A percentile compares a stretch with the other conserved stretches of the same genome.
phyloP scores from a whole-genome alignment of 305 asterid species.

The Ilex paraguariensis region DNA sequence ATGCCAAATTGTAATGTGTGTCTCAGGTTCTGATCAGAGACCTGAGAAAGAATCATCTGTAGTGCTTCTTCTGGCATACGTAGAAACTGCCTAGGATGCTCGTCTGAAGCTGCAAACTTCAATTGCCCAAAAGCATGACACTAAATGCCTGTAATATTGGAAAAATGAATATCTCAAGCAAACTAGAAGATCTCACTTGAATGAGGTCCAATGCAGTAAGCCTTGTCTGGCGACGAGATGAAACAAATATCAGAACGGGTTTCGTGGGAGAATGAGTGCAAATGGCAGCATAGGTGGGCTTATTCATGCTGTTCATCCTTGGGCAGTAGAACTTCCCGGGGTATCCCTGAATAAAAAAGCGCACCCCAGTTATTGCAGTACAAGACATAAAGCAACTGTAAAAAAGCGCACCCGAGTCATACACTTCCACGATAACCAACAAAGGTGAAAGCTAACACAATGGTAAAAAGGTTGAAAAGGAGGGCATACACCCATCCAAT shows the following conservation, averaged over 20 bases:
- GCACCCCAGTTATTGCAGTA: no score
- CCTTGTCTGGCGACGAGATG: constrained; percentile 99
- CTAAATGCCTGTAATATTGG: neutral
- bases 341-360: constrained; percentile 65
- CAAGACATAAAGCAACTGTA: no score
- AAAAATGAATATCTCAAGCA: neutral
- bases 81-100: constrained; percentile 83
- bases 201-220: constrained; percentile 97
- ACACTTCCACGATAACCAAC: no score
- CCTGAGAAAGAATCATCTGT: constrained; percentile 94
- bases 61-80: constrained; percentile 91
- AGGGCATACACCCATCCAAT: no score
- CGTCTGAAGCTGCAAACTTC: constrained; percentile 98
- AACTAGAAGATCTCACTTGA: constrained; percentile 51
- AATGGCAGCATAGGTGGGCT: constrained; percentile 97
- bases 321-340: constrained; percentile 99
- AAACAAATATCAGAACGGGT: constrained; percentile 96
- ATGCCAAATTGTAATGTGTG: constrained; percentile 98
- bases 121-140: constrained; percentile 17
- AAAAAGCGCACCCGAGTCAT: no score
- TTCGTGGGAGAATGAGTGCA: constrained; percentile 96
- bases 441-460: no score
- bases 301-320: constrained; percentile 99
- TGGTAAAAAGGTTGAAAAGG: no score
- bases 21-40: constrained; percentile 90